These are phyloP conservation scores for Trametes cingulata DNA, from an alignment of 768 basidiomycete genomes.

Conservation along the genomic window DNA sequence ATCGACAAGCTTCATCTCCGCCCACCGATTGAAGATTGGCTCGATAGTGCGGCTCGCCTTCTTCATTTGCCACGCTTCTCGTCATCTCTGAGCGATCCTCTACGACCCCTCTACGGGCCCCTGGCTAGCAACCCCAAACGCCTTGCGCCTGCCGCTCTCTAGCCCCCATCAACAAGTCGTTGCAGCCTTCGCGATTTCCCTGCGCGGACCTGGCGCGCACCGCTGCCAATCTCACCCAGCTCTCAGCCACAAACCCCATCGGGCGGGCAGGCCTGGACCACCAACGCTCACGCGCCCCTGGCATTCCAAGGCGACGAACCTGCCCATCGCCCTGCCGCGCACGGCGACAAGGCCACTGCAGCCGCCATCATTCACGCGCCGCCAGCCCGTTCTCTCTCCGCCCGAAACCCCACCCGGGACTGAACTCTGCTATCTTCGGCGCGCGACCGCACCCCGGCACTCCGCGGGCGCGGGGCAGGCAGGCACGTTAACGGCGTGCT, in stretches of 20 bases:
- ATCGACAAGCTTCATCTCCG: constrained; percentile 7
- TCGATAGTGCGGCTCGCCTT: background rate
- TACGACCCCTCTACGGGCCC: constrained; percentile 10
- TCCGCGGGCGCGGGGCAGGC: background rate
- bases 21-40: background rate
- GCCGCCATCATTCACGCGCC: constrained; percentile 8
- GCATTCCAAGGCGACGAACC: background rate
- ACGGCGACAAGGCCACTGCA: background rate
- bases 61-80: constrained; percentile 5
- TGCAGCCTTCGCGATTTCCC: constrained; percentile 1
- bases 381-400: constrained; percentile 5
- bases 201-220: background rate
- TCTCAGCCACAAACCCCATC: constrained; percentile 16
- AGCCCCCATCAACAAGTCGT: background rate
- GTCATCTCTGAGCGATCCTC: constrained; percentile 9
- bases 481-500: background rate
- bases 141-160: constrained; percentile 1
- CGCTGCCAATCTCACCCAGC: constrained; percentile 1
- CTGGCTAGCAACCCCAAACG: constrained; percentile 1
- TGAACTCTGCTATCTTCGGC: constrained; percentile 13
- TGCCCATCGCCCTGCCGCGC: background rate
- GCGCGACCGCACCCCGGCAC: background rate
- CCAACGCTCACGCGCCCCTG: background rate
- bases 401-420: background rate
- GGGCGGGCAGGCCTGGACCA: background rate